Evolutionary conservation across 2,329 filamentous ascomycete species (phyloP), one percentile per base, ranked within the genome.

Genomic region (Knufia petricola): DNA sequence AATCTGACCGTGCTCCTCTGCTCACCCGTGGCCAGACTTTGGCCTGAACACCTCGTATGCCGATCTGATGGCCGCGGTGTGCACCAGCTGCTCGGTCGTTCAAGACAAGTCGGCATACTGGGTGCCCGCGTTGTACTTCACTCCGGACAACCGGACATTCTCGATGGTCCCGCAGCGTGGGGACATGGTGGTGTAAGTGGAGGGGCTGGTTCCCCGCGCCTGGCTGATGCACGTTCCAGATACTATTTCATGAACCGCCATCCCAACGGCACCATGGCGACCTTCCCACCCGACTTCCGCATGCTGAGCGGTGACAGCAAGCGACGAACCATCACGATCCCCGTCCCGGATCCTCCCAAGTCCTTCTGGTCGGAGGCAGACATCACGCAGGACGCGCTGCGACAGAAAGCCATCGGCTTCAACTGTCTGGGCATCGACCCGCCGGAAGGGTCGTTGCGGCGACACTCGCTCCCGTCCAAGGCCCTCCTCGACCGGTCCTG

Each of bases 71-170:
- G 65, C 60, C 13, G 81, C 76, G 39, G 69, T 79, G 54, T 95
- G 88, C 69, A 92, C 87, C 1, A 89, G 86, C 9, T 94, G 87
- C 64, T 79, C 76, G 49, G 84, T 94, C 36, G 79, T 73, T 31
- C 74, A 92, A 67, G 88, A 95, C 68, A 84, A 81, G 68, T 94
- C 87, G n/a, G 81, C 80, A 24, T 95, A 95, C 70, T 95, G 87
- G 85, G 78, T 80, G 46, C 88, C 87, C 0, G 68, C 77, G 1
- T 62, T 94, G 54, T 89, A 90, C 69, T 95, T 94, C 65, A 66
- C 81, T 61, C 77, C 87, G 60, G 60, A 67, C 10, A 83, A 85
- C 57, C 78, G 83, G 49, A 71, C 79, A 48, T 79, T 78, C 44
- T 77, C 84, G 58, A 65, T 85, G 50, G 85, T 94, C 39, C 66